Percentiles rank a stretch among this genome's conserved stretches.
Evolutionary conservation across 805 yeast genomes (phyloP).

Genomic region (Candida maesae): DNA sequence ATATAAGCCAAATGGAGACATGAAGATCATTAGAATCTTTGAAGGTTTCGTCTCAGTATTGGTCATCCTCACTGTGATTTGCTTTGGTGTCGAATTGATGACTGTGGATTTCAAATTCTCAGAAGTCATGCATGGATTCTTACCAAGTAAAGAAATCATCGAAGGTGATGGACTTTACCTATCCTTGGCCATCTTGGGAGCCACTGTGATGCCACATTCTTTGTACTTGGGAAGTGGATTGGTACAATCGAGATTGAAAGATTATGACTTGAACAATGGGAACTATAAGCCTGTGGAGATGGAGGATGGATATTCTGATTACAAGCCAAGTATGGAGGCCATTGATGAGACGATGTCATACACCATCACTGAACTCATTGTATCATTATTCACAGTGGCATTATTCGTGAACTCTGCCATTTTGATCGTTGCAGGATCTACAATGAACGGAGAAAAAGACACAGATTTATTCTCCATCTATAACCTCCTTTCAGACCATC

Average conservation of each 20-base stretch:
- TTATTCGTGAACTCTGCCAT: slow-evolving; percentile 87
- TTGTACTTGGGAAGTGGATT: slow-evolving; percentile 84
- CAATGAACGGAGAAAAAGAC: slow-evolving; percentile 48
- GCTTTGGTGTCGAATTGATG: slow-evolving; percentile 75
- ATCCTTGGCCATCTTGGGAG: slow-evolving; percentile 84
- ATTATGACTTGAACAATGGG: slow-evolving; percentile 69
- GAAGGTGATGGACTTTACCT: slow-evolving; percentile 68
- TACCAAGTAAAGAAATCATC: slow-evolving; percentile 48
- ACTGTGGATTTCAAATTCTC: slow-evolving; percentile 57
- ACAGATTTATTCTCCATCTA: slow-evolving; percentile 81
- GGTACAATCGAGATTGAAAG: slow-evolving; percentile 80
- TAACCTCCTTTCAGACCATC: slow-evolving; percentile 52
- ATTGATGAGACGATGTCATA: slow-evolving; percentile 76
- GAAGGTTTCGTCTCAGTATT: slow-evolving; percentile 77
- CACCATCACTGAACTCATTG: slow-evolving; percentile 77
- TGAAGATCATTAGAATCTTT: slow-evolving; percentile 71
- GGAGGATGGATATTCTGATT: slow-evolving; percentile 37
- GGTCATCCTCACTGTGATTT: slow-evolving; percentile 77
- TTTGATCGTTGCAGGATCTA: slow-evolving; percentile 89
- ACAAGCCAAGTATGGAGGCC: slow-evolving; percentile 79
- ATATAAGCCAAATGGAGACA: slow-evolving; percentile 79
- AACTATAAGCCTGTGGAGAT: slow-evolving; percentile 37
- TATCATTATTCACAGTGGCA: slow-evolving; percentile 85
- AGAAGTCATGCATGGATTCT: slow-evolving; percentile 67
- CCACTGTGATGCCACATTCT: slow-evolving; percentile 95